phyloP scores from a whole-genome alignment of 345 rosid species.

The Eucalyptus erythrocorys region DNA sequence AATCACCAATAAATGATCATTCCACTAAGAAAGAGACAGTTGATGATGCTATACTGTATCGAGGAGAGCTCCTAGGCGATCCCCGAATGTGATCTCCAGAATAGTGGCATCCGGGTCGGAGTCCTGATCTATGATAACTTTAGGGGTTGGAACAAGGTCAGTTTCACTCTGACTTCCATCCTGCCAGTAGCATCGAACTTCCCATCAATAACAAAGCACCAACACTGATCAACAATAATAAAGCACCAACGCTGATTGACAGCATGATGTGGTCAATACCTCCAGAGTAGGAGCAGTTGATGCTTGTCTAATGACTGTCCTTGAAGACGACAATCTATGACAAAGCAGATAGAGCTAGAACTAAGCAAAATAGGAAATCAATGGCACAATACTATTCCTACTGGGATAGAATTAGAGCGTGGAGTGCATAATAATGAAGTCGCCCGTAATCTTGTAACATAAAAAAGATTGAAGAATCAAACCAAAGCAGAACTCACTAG shows the following conservation, averaged over 20 bases:
- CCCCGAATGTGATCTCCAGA: conserved; percentile 83
- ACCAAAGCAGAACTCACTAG: neutral
- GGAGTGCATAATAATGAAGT: neutral
- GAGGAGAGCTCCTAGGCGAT: conserved; percentile 95
- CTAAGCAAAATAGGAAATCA: neutral
- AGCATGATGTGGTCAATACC: conserved; percentile 27
- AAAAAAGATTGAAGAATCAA: neutral
- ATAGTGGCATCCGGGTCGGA: conserved; percentile 86
- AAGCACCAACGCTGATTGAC: neutral
- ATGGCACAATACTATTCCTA: neutral
- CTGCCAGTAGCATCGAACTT: conserved; percentile 21
- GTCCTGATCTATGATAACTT: conserved; percentile 88
- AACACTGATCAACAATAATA: neutral
- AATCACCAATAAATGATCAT: neutral
- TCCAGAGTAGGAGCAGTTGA: conserved; percentile 61
- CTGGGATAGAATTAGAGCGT: neutral
- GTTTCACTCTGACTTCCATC: conserved; percentile 49
- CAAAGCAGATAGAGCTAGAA: neutral
- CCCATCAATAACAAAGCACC: neutral
- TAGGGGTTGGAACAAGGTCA: conserved; percentile 74
- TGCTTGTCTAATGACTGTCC: conserved; percentile 28
- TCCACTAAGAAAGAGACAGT: neutral
- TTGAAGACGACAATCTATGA: conserved; percentile 39
- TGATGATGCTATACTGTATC: conserved; percentile 51
- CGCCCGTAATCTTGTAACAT: neutral